Conservation (phyloP, 2,329 filamentous ascomycete genomes). For the Diplodia intermedia region DNA sequence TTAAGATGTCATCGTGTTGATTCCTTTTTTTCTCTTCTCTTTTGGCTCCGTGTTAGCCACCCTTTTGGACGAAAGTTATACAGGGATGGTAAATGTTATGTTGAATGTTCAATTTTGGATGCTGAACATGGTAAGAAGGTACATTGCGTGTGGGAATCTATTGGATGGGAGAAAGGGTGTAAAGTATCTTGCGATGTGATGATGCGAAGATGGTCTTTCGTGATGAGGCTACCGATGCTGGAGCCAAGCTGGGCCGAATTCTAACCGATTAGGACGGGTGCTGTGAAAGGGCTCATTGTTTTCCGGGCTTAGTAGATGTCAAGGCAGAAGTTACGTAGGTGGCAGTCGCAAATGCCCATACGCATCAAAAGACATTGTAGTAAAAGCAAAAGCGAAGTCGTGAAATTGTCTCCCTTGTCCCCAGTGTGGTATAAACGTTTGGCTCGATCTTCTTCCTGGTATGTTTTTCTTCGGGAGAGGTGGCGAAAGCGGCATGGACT, state of each 20-base stretch:
- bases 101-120: no score
- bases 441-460: not conserved
- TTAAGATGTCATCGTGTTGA: not conserved
- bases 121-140: no score
- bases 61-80: not conserved
- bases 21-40: not conserved
- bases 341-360: not conserved
- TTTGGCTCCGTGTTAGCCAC: not conserved
- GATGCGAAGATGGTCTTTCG: no score
- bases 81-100: no score
- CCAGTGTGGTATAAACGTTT: constrained; percentile 5
- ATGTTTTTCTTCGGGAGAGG: constrained; percentile 2
- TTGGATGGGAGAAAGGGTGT: no score
- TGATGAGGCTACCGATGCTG: no score
- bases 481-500: constrained; percentile 32
- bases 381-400: constrained; percentile 10
- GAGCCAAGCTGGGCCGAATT: no score
- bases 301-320: not conserved
- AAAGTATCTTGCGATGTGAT: no score
- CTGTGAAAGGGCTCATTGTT: not conserved
- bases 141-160: no score
- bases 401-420: constrained; percentile 11
- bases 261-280: not conserved
- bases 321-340: not conserved
- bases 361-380: not conserved